Conservation (phyloP, 352 stramenopile genomes). For the Pythium inflatum region DNA sequence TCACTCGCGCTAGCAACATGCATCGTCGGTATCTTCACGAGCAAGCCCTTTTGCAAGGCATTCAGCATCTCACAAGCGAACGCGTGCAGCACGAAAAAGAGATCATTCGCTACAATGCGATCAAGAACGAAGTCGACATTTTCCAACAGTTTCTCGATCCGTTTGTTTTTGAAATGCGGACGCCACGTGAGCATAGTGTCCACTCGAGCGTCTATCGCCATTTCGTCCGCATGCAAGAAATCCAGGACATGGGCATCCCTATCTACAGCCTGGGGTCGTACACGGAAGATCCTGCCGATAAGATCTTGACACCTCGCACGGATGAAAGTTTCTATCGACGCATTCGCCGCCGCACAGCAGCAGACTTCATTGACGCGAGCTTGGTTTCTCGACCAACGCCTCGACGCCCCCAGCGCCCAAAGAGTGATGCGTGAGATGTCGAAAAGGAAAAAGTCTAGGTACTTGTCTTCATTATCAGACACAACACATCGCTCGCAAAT, state of each 20-base stretch:
- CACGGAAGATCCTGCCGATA: constrained; percentile 48
- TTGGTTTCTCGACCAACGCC: constrained; percentile 50
- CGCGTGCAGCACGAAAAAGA: constrained; percentile 58
- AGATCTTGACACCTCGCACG: constrained; percentile 55
- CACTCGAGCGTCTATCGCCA: constrained; percentile 80
- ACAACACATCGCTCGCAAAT: constrained; percentile 48
- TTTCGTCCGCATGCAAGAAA: constrained; percentile 57
- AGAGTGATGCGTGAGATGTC: neutral
- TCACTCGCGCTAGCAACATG: constrained; percentile 22
- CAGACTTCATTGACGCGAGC: constrained; percentile 61
- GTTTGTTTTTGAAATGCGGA: constrained; percentile 66
- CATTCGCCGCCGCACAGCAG: constrained; percentile 53
- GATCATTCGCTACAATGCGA: constrained; percentile 61
- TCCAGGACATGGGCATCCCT: constrained; percentile 75
- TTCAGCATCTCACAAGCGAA: constrained; percentile 62
- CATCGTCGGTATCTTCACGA: constrained; percentile 42
- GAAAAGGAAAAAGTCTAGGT: constrained; percentile 7
- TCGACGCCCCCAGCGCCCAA: neutral
- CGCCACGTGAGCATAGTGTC: constrained; percentile 54
- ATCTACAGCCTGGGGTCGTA: constrained; percentile 76
- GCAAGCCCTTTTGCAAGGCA: constrained; percentile 52
- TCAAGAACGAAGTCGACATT: constrained; percentile 82
- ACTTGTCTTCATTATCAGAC: constrained; percentile 59
- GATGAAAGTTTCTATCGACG: constrained; percentile 53
- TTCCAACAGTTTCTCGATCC: constrained; percentile 77